Evolutionary conservation across 108 stramenopile species (phyloP), one percentile per base, ranked within the genome.

Genomic region (Mayamaea pseudoterrestris): DNA sequence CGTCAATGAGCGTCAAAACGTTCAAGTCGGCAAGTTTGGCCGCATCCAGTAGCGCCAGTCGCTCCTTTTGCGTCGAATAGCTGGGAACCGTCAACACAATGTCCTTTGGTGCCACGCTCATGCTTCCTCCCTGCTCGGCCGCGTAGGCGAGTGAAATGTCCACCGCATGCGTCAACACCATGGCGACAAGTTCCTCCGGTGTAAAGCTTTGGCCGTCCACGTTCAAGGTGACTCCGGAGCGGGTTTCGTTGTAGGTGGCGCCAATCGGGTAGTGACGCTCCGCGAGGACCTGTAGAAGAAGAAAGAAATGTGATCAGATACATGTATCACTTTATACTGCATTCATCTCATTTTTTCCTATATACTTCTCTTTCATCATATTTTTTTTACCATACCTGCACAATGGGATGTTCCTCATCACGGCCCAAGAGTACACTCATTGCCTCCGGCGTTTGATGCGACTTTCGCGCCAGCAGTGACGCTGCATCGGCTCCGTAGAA

Each of bases 131-230:
- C 30, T 75, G 60, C 51, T 73, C 78, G 52, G 73, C 57, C 13
- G 85, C 90, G 43, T 74, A 97, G 23, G 80, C 87, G 18, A 57
- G 35, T 23, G 94, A 90, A 42, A 98, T 92, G 55, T 91, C 90
- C 58, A 83, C 82, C 35, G 93, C 92, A 61, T 95, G 82, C 24
- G 71, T 68, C 42, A 99, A 65, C 11, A 98, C 74, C 97, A 98
- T 98, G 34, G 96, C 96, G 45, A 89, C 79, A 2, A 98, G 64
- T 62, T 98, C 99, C 61, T 97, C 96, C 17, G 96, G 94, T 4
- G 89, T 91, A 71, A 84, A 96, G 14, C 70, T 63, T 32, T 55
- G 37, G 27, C 63, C 66, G 47, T 91, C 84, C 0, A 90, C 61
- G 26, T 62, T 64, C 12, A 93, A 35, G 41, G 68, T 62, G 7